A percentile compares a stretch with the other conserved stretches of the same genome.
These are phyloP conservation scores for Aspergillus pseudonomiae DNA, from an alignment of 2,329 filamentous ascomycete genomes.

Conservation along the genomic window DNA sequence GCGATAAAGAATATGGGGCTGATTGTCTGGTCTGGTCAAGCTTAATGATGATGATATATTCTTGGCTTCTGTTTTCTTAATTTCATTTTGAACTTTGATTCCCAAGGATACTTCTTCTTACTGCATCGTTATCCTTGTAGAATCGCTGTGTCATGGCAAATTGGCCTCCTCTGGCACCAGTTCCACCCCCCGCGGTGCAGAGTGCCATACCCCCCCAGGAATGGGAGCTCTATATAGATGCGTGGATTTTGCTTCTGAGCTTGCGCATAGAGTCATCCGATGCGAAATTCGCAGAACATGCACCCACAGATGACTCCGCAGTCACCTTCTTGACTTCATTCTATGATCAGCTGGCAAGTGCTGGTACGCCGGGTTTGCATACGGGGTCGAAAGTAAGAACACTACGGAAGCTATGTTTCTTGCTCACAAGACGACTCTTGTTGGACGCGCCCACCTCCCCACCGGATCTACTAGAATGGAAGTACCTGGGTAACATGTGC, in stretches of 20 bases:
- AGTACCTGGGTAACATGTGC: slow-evolving; percentile 69
- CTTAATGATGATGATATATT: not conserved
- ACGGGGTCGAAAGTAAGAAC: slow-evolving; percentile 43
- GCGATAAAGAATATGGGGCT: not conserved
- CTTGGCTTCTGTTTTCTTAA: not conserved
- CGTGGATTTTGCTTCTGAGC: slow-evolving; percentile 72
- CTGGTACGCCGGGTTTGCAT: slow-evolving; percentile 35
- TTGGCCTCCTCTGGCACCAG: slow-evolving; percentile 75
- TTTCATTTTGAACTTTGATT: not conserved
- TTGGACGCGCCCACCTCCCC: slow-evolving; percentile 50
- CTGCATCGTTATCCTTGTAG: not conserved
- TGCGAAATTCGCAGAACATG: slow-evolving; percentile 56
- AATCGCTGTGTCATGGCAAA: slow-evolving; percentile 49
- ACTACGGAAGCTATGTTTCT: slow-evolving; percentile 67
- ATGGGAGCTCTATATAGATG: slow-evolving; percentile 76
- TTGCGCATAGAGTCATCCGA: slow-evolving; percentile 65
- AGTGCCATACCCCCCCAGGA: slow-evolving; percentile 68
- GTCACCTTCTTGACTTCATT: slow-evolving; percentile 68
- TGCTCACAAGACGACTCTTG: slow-evolving; percentile 63
- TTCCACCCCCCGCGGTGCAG: slow-evolving; percentile 71
- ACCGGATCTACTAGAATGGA: slow-evolving; percentile 61
- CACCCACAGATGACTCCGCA: slow-evolving; percentile 62
- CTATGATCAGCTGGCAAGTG: slow-evolving; percentile 56
- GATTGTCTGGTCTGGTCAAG: not conserved
- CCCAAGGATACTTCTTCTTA: not conserved